Base-by-base conservation (phyloP, 495 filamentous ascomycete genomes). In the Xylaria scruposa region DNA sequence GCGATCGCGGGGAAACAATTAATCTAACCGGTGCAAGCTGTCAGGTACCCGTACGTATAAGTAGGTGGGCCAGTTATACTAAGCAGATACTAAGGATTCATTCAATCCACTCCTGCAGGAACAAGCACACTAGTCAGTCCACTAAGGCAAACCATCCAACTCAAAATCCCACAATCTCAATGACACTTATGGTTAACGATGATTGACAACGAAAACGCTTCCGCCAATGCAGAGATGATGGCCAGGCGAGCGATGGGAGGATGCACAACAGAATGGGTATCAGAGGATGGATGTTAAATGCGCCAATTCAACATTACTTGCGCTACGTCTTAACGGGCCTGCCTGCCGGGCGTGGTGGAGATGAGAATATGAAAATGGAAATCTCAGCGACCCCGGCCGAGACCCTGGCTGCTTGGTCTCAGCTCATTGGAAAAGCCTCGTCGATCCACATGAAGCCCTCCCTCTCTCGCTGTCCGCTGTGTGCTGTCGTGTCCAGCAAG, bases 51-150 rank as follows among this genome's bases (percentile, higher is more conserved):
- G 15, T 46, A 46, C 15, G 42, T 44, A 15, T 54, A 26, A 21
- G 5, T 13, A 4, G 12, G 53, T 56, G 53, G 53, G 53, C 26
- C 26, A 56, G 24, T 6, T 56, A 31, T 26, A 31, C 21, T 24
- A 4, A 26, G 4, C 0, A 12, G 26, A 26, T 31, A n/a, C n/a
- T 31, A 31, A 31, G 29, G 29, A 31, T 31, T 31, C 29, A 31
- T 31, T 15, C 36, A 38, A 17, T 15, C 53, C 53, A 56, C 67
- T 77, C 71, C 73, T 77, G 75, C 75, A 77, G 75, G 75, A 75
- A 77, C 75, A 73, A 72, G 60, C 60, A 68, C 59, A 59, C n/a
- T 21, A 21, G n/a, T 8, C 15, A 53, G 49, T 53, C 49, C 19
- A 15, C 9, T 13, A 24, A 24, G 21, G 53, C 54, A 24, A 51